Conservation (phyloP, 2,329 filamentous ascomycete species). For the Furcasterigmium sp. region DNA sequence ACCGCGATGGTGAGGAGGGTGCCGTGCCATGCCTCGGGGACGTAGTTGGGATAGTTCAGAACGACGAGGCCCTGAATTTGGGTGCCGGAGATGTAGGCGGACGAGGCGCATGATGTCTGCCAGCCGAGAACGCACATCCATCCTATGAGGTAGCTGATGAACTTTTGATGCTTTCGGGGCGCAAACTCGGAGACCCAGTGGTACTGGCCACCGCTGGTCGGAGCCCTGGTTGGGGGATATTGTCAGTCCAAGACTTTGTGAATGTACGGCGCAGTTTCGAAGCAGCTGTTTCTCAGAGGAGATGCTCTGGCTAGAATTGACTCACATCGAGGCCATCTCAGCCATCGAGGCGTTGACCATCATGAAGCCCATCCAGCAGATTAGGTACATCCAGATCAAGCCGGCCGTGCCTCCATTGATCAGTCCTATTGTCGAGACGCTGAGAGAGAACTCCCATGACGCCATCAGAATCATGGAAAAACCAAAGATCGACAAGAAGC, state of each 20-base stretch:
- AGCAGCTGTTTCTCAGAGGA: too few species aligned
- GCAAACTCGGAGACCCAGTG: constrained; percentile 37
- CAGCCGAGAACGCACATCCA: constrained; percentile 43
- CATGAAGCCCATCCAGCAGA: constrained; percentile 31
- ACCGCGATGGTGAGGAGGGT: constrained; percentile 42
- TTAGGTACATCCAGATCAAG: constrained; percentile 37
- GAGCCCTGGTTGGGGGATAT: too few species aligned
- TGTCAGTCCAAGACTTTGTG: neutral
- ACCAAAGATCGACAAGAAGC: constrained; percentile 38
- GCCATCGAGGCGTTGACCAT: constrained; percentile 36
- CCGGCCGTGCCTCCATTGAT: constrained; percentile 40
- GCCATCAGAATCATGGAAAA: constrained; percentile 40
- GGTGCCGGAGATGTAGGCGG: constrained; percentile 38
- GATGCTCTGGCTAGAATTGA: too few species aligned
- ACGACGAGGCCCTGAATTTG: constrained; percentile 37
- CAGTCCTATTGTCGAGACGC: constrained; percentile 15
- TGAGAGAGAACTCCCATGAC: constrained; percentile 38
- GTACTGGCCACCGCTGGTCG: too few species aligned
- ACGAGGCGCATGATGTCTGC: constrained; percentile 38
- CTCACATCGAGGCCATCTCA: constrained; percentile 43
- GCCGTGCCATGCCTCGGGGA: constrained; percentile 35
- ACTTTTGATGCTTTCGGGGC: constrained; percentile 22
- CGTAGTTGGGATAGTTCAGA: constrained; percentile 33
- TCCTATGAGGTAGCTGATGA: constrained; percentile 33
- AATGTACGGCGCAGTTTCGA: too few species aligned